A percentile compares a stretch with the other conserved stretches of the same genome.
Conservation (phyloP, 768 basidiomycete genomes). For the Mycena vitilis region DNA sequence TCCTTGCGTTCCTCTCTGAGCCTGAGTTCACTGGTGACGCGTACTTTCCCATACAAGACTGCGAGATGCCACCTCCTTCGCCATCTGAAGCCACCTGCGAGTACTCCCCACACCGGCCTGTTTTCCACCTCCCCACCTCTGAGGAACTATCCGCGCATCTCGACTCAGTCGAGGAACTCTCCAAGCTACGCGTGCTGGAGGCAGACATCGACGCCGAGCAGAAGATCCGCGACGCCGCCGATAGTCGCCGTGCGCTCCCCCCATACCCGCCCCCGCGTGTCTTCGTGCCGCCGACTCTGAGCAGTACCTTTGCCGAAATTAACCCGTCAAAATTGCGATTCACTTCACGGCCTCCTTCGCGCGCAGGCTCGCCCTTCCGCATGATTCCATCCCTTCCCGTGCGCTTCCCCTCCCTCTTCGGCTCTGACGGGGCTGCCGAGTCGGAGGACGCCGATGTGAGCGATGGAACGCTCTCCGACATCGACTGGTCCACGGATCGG, state of each 20-base stretch:
- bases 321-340: no score
- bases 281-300: not conserved
- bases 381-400: conserved; percentile 2
- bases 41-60: not conserved
- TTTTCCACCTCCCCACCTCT: not conserved
- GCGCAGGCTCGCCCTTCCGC: not conserved
- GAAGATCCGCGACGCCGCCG: not conserved
- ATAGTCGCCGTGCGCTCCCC: not conserved
- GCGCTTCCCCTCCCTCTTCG: conserved; percentile 2
- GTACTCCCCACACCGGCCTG: not conserved
- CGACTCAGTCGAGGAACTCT: not conserved
- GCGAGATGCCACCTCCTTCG: not conserved
- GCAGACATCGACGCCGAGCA: not conserved
- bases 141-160: not conserved
- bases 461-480: conserved; percentile 5
- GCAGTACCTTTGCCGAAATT: not conserved
- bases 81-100: not conserved
- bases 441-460: not conserved
- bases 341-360: no score
- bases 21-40: not conserved
- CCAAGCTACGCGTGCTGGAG: not conserved
- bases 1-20: not conserved
- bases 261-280: not conserved
- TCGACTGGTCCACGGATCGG: not conserved
- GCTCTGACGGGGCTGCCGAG: not conserved